A percentile compares a stretch with the other conserved stretches of the same genome.
phyloP scores from a whole-genome alignment of 345 rosid species.

The Populus simonii region DNA sequence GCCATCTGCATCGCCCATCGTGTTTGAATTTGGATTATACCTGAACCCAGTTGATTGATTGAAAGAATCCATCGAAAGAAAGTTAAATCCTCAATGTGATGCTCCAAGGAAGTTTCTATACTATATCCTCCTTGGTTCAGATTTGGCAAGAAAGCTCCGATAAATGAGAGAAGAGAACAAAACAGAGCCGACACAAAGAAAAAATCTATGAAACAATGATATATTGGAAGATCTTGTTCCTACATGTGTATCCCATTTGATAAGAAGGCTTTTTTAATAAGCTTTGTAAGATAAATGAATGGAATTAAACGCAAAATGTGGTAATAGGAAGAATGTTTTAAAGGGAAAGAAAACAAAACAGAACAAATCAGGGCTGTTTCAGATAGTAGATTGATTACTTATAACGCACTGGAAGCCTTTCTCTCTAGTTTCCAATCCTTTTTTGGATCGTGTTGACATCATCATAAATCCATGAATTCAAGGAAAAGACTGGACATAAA shows the following conservation, averaged over 20 bases:
- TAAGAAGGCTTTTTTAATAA: neutral
- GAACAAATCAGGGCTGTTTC: conserved; percentile 6
- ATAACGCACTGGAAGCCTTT: conserved; percentile 11
- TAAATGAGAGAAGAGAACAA: neutral
- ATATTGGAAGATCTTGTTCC: neutral
- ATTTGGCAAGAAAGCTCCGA: neutral
- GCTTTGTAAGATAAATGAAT: neutral
- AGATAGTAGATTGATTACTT: conserved; percentile 6
- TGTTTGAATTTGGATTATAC: conserved; percentile 30
- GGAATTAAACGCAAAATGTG: neutral
- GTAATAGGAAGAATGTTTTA: neutral
- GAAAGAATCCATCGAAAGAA: conserved; percentile 50
- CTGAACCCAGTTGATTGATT: conserved; percentile 42
- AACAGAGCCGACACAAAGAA: neutral
- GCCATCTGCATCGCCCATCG: conserved; percentile 30
- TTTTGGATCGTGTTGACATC: conserved; percentile 18
- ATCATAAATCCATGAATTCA: conserved; percentile 44
- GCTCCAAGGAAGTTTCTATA: neutral
- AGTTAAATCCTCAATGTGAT: neutral
- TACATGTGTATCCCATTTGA: neutral
- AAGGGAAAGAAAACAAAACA: neutral
- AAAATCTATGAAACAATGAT: neutral
- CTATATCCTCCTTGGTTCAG: neutral
- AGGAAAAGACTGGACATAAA: conserved; percentile 22
- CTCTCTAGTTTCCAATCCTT: neutral